Evolutionary conservation across 805 yeast species (phyloP), one percentile per base, ranked within the genome.

Genomic region (Starmerella ratchasimensis): DNA sequence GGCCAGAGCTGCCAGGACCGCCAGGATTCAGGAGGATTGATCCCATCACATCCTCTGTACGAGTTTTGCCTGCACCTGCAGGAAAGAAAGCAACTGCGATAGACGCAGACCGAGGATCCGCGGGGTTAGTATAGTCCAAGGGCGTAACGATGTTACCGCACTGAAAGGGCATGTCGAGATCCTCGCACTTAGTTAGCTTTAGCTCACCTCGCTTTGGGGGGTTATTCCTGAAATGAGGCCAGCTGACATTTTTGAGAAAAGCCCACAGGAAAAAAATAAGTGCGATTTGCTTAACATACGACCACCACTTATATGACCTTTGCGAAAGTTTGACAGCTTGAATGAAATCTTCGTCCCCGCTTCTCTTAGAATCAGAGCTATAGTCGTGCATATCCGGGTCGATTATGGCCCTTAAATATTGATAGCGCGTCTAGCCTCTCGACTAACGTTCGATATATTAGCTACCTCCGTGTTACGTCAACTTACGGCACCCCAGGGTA

Each of bases 1-100:
- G 11, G 4, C 51, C 51, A 23, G 46, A 41, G 11, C 46, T 46
- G 15, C 51, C 51, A 19, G 51, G 51, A 6, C 51, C 49, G 15
- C 51, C 51, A 8, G 51, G 51, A 31, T 46, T 47, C 28, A 46
- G 26, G 3, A 47, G 28, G 13, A 47, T 26, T 15, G 48, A 31
- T 20, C 51, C 51, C 7, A 45, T 34, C 26, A 35, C 28, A n/a
- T 36, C 31, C 22, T 39, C 28, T n/a, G 20, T 17, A 11, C 37
- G 28, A 2, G 47, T 34, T n/a, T 21, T 24, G 16, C 40, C 40
- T 4, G 27, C 31, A 6, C 40, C 40, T 10, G 41, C 41, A 3
- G 19, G 24, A 14, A 11, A 26, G 4, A 38, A 6, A 13, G 32
- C 29, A 9, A 38, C 22, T 13, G 37, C 41, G n/a, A 38, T 38